These are phyloP conservation scores for Yamadazyma sp. DNA, from an alignment of 1,139 yeast species.

Conservation along the genomic window DNA sequence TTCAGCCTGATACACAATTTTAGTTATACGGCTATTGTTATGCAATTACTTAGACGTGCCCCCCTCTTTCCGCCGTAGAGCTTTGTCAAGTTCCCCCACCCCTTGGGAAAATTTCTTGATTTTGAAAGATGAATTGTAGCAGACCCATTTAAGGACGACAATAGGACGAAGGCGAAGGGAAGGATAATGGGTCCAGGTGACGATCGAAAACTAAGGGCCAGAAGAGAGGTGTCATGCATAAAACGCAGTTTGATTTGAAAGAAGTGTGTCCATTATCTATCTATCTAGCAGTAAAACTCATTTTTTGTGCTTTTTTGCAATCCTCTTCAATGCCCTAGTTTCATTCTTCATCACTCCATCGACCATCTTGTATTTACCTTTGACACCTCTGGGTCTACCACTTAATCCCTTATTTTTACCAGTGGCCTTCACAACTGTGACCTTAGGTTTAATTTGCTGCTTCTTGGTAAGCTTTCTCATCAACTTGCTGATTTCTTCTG, in stretches of 20 bases:
- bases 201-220: too few species aligned
- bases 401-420: conserved; percentile 83
- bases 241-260: background rate
- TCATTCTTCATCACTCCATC: conserved; percentile 98
- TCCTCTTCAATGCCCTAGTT: conserved; percentile 87
- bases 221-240: too few species aligned
- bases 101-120: too few species aligned
- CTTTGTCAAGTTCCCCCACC: too few species aligned
- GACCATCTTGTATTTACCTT: conserved; percentile 98
- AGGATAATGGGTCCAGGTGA: too few species aligned
- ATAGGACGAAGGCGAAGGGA: too few species aligned
- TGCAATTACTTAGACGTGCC: too few species aligned
- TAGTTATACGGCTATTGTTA: background rate
- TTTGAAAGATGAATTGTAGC: too few species aligned
- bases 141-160: too few species aligned
- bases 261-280: background rate
- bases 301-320: conserved; percentile 70
- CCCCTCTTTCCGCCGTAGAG: too few species aligned
- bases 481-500: conserved; percentile 85
- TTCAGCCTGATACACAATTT: background rate
- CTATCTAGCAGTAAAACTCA: conserved; percentile 7
- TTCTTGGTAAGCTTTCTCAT: conserved; percentile 81
- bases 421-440: conserved; percentile 85
- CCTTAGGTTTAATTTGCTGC: conserved; percentile 75
- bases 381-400: conserved; percentile 96